These are phyloP conservation scores for Cyberlindnera veronae DNA, from an alignment of 805 yeast genomes.

Conservation along the genomic window DNA sequence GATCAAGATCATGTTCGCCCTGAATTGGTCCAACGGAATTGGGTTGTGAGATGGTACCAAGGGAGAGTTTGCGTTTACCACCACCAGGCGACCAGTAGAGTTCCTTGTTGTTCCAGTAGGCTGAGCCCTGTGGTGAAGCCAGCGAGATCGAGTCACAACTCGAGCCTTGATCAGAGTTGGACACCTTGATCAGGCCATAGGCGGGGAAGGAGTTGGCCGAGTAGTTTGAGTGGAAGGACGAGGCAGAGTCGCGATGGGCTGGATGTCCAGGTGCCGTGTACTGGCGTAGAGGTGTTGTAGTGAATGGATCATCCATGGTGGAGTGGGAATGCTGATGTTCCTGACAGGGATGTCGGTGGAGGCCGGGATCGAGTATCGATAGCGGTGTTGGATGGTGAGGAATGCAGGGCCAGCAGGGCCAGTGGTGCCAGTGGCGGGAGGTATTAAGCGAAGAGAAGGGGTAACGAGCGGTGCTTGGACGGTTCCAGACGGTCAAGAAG, in stretches of 20 bases:
- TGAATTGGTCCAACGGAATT: slow-evolving; percentile 3
- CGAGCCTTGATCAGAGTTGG: slow-evolving; percentile 22
- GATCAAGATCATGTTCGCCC: neutral
- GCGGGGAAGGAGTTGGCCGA: slow-evolving; percentile 19
- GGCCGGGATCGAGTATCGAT: no score
- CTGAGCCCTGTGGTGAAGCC: slow-evolving; percentile 9
- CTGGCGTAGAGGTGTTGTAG: slow-evolving; percentile 3
- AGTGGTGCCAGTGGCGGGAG: no score
- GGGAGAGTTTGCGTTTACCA: neutral
- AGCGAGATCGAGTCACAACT: slow-evolving; percentile 17
- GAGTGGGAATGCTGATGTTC: neutral
- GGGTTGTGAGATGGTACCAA: slow-evolving; percentile 1
- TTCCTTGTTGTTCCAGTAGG: slow-evolving; percentile 8
- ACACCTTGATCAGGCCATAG: slow-evolving; percentile 22
- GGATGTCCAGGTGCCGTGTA: neutral
- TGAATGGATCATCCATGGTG: slow-evolving; percentile 5
- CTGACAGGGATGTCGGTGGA: no score
- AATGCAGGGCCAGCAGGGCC: no score
- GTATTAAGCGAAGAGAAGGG: no score
- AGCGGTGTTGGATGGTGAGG: neutral
- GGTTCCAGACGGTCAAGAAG: no score
- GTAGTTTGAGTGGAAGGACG: slow-evolving; percentile 9
- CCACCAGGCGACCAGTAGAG: slow-evolving; percentile 3
- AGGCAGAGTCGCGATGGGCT: slow-evolving; percentile 5
- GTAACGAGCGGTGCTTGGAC: no score